Percentiles rank a stretch among this genome's conserved stretches.
phyloP scores from a whole-genome alignment of 2,329 filamentous ascomycete genomes.

The Camillea tinctor region DNA sequence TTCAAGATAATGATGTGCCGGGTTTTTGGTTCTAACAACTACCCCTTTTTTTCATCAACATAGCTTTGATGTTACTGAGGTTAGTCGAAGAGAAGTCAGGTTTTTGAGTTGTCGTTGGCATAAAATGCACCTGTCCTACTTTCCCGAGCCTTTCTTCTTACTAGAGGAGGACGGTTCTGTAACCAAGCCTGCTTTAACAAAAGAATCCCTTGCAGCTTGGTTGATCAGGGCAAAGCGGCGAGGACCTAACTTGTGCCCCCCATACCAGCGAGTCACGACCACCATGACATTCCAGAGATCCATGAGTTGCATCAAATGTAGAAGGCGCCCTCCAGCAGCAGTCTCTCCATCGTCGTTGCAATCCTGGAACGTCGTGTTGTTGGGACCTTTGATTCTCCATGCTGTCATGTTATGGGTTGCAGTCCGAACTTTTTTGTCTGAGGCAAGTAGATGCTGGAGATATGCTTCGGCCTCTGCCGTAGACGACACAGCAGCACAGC shows the following conservation, averaged over 20 bases:
- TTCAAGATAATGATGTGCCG: no score
- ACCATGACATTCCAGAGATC: conserved; percentile 91
- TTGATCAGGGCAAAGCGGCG: conserved; percentile 92
- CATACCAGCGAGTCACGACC: conserved; percentile 93
- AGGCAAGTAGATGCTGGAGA: conserved; percentile 72
- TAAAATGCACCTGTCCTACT: conserved; percentile 11
- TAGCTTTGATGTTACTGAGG: no score
- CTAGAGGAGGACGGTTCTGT: conserved; percentile 46
- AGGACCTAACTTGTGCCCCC: conserved; percentile 83
- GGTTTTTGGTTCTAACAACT: no score
- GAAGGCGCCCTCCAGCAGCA: conserved; percentile 78
- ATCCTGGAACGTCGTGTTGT: conserved; percentile 70
- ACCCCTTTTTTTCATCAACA: no score
- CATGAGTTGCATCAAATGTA: conserved; percentile 94
- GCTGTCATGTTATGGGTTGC: conserved; percentile 96
- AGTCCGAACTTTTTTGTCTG: conserved; percentile 78
- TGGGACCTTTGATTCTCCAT: conserved; percentile 73
- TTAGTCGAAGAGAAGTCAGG: no score
- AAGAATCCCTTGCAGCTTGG: conserved; percentile 75
- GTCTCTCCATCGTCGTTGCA: conserved; percentile 96
- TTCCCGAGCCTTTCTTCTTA: conserved; percentile 43
- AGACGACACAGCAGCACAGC: conserved; percentile 67
- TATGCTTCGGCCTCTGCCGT: conserved; percentile 69
- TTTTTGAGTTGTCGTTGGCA: background rate
- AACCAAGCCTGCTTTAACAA: conserved; percentile 73